Percentiles rank a stretch among this genome's conserved stretches.
These are phyloP conservation scores for Conticribra weissflogii DNA, from an alignment of 108 stramenopile species.

Conservation along the genomic window DNA sequence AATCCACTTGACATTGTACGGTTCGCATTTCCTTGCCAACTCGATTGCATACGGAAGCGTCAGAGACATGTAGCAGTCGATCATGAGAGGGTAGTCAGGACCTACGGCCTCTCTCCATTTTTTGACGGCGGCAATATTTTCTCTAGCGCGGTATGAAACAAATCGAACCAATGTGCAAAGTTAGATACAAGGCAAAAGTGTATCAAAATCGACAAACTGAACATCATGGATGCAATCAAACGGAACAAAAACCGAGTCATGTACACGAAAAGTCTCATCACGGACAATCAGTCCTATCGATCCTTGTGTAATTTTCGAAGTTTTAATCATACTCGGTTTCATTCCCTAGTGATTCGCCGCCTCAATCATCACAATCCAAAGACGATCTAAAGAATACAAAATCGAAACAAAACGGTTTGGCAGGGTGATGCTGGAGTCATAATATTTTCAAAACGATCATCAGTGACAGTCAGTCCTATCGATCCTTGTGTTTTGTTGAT, in stretches of 20 bases:
- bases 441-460: constrained; percentile 30
- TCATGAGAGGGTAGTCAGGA: constrained; percentile 65
- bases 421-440: not conserved
- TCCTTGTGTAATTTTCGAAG: constrained; percentile 38
- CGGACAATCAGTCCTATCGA: constrained; percentile 49
- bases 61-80: constrained; percentile 73
- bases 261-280: constrained; percentile 26
- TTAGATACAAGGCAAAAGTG: no score
- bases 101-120: constrained; percentile 67
- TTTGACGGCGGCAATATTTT: constrained; percentile 61
- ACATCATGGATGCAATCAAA: no score
- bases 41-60: constrained; percentile 69
- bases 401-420: not conserved
- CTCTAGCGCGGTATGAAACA: constrained; percentile 11
- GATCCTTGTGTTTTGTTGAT: constrained; percentile 41
- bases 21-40: constrained; percentile 57
- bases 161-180: no score
- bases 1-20: constrained; percentile 70
- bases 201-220: no score
- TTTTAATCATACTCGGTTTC: constrained; percentile 19
- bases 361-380: no score
- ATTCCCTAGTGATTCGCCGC: no score
- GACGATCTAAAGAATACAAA: no score
- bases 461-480: constrained; percentile 48
- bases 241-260: constrained; percentile 39